These are phyloP conservation scores for Solanum paucissectum DNA, from an alignment of 257 asterid genomes.

Conservation along the genomic window DNA sequence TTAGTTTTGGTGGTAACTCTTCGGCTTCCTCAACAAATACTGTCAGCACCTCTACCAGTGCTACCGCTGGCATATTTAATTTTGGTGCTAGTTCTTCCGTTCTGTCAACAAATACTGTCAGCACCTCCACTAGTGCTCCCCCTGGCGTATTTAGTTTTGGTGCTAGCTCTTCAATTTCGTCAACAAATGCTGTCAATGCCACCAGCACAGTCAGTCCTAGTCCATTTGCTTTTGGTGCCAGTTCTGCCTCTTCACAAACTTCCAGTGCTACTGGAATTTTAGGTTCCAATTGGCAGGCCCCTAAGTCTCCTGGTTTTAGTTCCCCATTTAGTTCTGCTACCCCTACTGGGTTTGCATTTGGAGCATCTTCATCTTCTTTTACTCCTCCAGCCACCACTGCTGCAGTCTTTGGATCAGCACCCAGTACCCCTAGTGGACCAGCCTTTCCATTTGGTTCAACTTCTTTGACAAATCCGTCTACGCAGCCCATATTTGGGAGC, in stretches of 20 bases:
- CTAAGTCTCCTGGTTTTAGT: constrained; percentile 25
- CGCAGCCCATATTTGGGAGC: constrained; percentile 11
- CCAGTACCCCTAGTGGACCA: constrained; percentile 22
- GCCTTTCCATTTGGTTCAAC: constrained; percentile 24
- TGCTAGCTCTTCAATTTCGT: constrained; percentile 29
- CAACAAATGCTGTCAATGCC: constrained; percentile 23
- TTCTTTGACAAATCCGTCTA: constrained; percentile 12
- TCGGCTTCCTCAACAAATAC: constrained; percentile 8
- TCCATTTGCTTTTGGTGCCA: constrained; percentile 12
- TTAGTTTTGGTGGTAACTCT: constrained; percentile 19
- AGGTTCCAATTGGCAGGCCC: constrained; percentile 33
- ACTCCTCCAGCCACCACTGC: constrained; percentile 23
- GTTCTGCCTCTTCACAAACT: background rate
- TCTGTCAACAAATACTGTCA: constrained; percentile 7
- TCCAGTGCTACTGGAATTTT: constrained; percentile 2
- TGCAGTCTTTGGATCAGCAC: constrained; percentile 21
- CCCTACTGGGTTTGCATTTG: constrained; percentile 36
- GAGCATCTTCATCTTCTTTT: constrained; percentile 32
- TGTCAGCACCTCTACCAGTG: constrained; percentile 19
- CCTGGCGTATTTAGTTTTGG: constrained; percentile 30
- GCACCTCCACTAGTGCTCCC: constrained; percentile 24
- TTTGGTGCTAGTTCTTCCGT: constrained; percentile 25
- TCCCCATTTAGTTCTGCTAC: constrained; percentile 27
- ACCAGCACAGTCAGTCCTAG: constrained; percentile 16
- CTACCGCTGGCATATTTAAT: constrained; percentile 19